Conservation (phyloP, 768 basidiomycete species). For the Trametes maxima region DNA sequence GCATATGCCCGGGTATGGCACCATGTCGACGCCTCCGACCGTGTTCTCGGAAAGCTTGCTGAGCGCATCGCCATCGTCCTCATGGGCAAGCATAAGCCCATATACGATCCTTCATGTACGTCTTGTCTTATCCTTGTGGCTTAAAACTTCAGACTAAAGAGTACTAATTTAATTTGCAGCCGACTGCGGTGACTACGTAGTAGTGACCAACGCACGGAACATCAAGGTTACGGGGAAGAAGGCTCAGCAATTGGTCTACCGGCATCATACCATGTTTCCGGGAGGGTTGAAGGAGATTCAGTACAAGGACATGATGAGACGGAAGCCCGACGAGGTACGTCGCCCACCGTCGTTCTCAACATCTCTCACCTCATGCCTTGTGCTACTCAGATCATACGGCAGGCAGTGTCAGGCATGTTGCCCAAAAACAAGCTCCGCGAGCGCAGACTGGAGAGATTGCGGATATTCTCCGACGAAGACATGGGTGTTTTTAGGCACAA, state of each 20-base stretch:
- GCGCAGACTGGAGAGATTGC: constrained; percentile 81
- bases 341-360: not conserved
- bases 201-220: constrained; percentile 86
- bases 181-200: constrained; percentile 97
- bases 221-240: constrained; percentile 91
- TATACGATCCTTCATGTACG: constrained; percentile 89
- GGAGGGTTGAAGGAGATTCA: constrained; percentile 93
- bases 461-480: constrained; percentile 81
- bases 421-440: constrained; percentile 97
- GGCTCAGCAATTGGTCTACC: constrained; percentile 81
- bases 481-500: constrained; percentile 80
- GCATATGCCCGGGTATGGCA: constrained; percentile 98
- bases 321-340: constrained; percentile 87
- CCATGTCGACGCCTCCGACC: constrained; percentile 87
- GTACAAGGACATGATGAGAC: constrained; percentile 80
- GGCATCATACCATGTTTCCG: constrained; percentile 89
- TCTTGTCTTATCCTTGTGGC: not conserved
- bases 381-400: constrained; percentile 79
- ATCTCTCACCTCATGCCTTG: not conserved
- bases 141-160: too few relatives aligned
- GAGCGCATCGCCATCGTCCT: constrained; percentile 92
- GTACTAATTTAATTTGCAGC: constrained; percentile 46
- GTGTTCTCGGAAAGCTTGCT: constrained; percentile 93
- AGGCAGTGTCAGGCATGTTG: constrained; percentile 97
- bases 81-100: constrained; percentile 99